These are phyloP conservation scores for Colletotrichum ledebouriae DNA, from an alignment of 2,329 filamentous ascomycete genomes.

Conservation along the genomic window DNA sequence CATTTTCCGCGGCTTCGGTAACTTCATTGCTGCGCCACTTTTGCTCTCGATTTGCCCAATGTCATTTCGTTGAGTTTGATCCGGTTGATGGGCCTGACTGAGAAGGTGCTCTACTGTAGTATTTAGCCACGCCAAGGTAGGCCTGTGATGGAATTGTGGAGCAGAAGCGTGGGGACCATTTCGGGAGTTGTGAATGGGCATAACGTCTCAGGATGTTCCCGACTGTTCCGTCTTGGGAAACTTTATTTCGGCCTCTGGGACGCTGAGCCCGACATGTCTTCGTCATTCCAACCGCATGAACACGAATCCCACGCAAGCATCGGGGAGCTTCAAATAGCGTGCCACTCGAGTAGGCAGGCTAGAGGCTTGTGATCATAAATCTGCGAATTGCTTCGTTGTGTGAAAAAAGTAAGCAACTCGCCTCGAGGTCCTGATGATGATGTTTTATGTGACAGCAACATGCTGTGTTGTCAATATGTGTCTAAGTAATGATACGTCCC, in stretches of 20 bases:
- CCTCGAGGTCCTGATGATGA: too few relatives aligned
- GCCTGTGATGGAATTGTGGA: constrained; percentile 2
- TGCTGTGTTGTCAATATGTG: background rate
- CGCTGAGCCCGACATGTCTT: background rate
- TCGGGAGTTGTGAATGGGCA: background rate
- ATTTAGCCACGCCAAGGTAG: constrained; percentile 4
- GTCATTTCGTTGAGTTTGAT: background rate
- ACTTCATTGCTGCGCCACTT: too few relatives aligned
- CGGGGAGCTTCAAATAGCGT: too few relatives aligned
- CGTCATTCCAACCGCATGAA: too few relatives aligned
- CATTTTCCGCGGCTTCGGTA: too few relatives aligned
- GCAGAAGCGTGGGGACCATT: background rate
- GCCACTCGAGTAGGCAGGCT: too few relatives aligned
- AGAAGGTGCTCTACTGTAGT: background rate
- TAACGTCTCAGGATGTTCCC: constrained; percentile 11
- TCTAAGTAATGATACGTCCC: constrained; percentile 2
- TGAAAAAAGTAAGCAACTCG: background rate
- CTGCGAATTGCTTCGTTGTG: too few relatives aligned
- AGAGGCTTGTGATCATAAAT: too few relatives aligned
- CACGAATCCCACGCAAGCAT: too few relatives aligned
- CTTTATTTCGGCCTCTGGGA: constrained; percentile 4
- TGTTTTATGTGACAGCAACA: background rate
- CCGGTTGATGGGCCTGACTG: background rate
- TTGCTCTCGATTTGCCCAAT: too few relatives aligned
- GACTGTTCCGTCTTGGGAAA: constrained; percentile 18